Evolutionary conservation across 2,329 filamentous ascomycete species (phyloP).

Genomic region (Basipetospora chlamydospora): DNA sequence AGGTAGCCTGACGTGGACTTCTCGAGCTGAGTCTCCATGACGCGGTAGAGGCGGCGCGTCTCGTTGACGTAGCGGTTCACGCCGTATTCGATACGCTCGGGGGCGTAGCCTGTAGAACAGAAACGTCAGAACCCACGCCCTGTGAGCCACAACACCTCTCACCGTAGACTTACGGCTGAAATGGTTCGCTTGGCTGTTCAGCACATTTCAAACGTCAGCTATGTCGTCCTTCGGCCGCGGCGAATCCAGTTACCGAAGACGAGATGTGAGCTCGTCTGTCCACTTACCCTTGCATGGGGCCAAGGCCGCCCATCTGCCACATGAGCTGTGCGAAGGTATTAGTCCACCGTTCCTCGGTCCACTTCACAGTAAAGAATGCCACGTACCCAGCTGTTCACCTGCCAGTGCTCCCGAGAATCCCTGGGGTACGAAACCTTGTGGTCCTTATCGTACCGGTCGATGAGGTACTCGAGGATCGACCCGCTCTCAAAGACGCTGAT

Average conservation of each 20-base stretch:
- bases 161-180: constrained; percentile 42
- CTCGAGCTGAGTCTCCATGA: constrained; percentile 57
- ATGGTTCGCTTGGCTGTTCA: constrained; percentile 57
- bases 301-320: constrained; percentile 68
- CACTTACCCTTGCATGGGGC: constrained; percentile 57
- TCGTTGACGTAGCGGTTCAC: constrained; percentile 74
- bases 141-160: background rate
- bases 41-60: constrained; percentile 65
- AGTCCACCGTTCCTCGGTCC: constrained; percentile 5
- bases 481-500: constrained; percentile 75
- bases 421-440: constrained; percentile 69
- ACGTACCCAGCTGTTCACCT: constrained; percentile 61
- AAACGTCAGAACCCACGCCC: background rate
- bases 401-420: constrained; percentile 61
- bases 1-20: constrained; percentile 41
- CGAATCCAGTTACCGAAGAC: no score
- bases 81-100: constrained; percentile 69
- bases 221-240: no score
- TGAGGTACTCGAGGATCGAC: constrained; percentile 71
- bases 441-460: constrained; percentile 66
- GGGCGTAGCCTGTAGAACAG: constrained; percentile 48
- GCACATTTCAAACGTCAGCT: no score
- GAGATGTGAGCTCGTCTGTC: no score
- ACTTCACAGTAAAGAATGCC: background rate
- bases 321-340: constrained; percentile 31